Evolutionary conservation across 768 basidiomycete genomes (phyloP).

Genomic region (Lactarius deliciosus): DNA sequence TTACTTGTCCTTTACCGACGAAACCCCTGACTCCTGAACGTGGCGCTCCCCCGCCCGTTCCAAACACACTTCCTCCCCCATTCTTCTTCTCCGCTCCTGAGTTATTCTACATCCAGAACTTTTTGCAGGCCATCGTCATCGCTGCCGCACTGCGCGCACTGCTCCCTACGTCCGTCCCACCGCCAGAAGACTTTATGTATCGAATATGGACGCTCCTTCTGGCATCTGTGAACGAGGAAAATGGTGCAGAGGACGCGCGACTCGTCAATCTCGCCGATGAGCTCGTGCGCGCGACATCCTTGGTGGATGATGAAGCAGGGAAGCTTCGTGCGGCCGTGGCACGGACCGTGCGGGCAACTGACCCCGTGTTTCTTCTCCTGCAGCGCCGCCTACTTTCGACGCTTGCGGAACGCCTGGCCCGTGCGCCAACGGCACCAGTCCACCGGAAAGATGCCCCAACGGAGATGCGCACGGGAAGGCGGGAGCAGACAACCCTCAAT

Average conservation of each 20-base stretch:
- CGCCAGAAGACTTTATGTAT: constrained; percentile 45
- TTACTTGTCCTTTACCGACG: constrained; percentile 30
- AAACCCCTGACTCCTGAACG: constrained; percentile 23
- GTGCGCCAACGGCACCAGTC: not conserved
- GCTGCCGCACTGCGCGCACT: constrained; percentile 60
- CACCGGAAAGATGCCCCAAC: constrained; percentile 20
- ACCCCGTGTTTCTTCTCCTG: constrained; percentile 67
- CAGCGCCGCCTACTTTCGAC: constrained; percentile 56
- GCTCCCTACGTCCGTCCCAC: constrained; percentile 37
- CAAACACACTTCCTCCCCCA: constrained; percentile 60
- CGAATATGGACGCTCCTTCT: constrained; percentile 67
- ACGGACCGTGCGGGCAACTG: constrained; percentile 57
- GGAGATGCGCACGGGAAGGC: constrained; percentile 23
- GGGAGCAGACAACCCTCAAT: constrained; percentile 9
- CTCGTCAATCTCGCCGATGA: constrained; percentile 72
- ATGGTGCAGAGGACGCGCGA: constrained; percentile 47
- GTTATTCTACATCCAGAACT: constrained; percentile 62
- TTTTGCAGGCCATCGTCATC: constrained; percentile 68
- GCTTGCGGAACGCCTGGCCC: constrained; percentile 35
- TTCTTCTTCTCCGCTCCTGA: constrained; percentile 59
- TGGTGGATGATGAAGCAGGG: constrained; percentile 46
- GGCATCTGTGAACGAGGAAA: constrained; percentile 49
- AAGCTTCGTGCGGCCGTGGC: constrained; percentile 59
- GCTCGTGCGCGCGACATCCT: constrained; percentile 54
- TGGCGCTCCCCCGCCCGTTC: constrained; percentile 5